Evolutionary conservation across 257 asterid genomes (phyloP).

Genomic region (Penstemon barbatus): DNA sequence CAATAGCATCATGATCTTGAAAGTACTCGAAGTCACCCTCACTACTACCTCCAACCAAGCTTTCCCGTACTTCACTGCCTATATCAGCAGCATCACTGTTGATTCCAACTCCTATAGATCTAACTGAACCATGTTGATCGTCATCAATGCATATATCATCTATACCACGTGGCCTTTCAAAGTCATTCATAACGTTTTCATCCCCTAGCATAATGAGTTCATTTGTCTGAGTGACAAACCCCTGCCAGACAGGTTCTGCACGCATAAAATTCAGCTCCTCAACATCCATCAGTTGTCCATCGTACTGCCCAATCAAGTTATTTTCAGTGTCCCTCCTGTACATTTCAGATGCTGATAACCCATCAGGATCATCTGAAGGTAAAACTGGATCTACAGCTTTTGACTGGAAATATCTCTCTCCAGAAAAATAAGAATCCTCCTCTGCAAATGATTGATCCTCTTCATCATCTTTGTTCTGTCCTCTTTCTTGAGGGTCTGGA

Average conservation of each 20-base stretch:
- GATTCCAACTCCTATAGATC: constrained; percentile 99
- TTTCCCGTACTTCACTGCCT: constrained; percentile 84
- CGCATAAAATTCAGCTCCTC: constrained; percentile 84
- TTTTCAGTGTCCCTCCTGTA: constrained; percentile 47
- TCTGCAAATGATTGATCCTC: constrained; percentile 87
- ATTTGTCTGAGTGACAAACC: constrained; percentile 76
- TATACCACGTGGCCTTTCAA: constrained; percentile 47
- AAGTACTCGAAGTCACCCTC: constrained; percentile 83
- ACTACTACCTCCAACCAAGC: constrained; percentile 91
- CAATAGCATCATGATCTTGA: constrained; percentile 50
- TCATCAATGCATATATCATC: constrained; percentile 79
- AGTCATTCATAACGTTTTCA: constrained; percentile 54
- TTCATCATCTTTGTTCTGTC: constrained; percentile 64
- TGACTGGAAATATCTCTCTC: constrained; percentile 69
- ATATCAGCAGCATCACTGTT: constrained; percentile 91
- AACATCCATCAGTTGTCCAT: constrained; percentile 89
- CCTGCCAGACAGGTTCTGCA: constrained; percentile 94
- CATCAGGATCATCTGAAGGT: constrained; percentile 57
- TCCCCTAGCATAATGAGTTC: constrained; percentile 73
- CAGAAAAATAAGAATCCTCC: constrained; percentile 88
- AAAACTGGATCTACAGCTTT: constrained; percentile 53
- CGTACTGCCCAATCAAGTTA: constrained; percentile 63
- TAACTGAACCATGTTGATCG: constrained; percentile 90
- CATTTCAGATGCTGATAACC: constrained; percentile 45
- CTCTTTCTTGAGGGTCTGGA: constrained; percentile 77